Percentiles rank a stretch among this genome's conserved stretches.
Conservation (phyloP, 208 protist genomes). For the Leishmania braziliensis region DNA sequence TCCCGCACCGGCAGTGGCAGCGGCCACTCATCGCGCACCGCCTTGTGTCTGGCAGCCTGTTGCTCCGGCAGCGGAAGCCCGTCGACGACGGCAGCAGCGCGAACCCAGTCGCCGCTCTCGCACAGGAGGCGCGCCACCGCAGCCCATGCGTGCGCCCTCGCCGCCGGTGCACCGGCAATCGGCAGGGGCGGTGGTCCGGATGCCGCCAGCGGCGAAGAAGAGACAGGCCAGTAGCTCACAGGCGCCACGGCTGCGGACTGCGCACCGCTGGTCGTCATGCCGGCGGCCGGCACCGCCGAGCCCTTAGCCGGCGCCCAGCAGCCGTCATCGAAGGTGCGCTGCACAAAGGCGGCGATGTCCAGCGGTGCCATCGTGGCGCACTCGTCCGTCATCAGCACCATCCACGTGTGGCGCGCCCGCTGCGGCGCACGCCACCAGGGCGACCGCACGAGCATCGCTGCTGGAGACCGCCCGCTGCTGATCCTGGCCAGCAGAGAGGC, state of each 20-base stretch:
- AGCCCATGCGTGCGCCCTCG: slow-evolving; percentile 26
- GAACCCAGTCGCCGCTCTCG: slow-evolving; percentile 29
- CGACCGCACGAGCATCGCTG: slow-evolving; percentile 15
- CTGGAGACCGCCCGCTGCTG: not conserved
- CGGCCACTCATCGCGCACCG: slow-evolving; percentile 27
- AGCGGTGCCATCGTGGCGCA: slow-evolving; percentile 18
- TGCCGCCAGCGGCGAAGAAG: not conserved
- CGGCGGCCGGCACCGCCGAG: not conserved
- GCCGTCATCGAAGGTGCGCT: slow-evolving; percentile 6
- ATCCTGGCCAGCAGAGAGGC: not conserved
- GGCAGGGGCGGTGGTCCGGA: not conserved
- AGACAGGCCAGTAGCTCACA: not conserved
- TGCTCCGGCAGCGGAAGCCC: slow-evolving; percentile 20
- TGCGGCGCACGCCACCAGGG: slow-evolving; percentile 6
- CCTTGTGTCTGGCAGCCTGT: slow-evolving; percentile 14
- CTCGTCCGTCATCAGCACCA: slow-evolving; percentile 34
- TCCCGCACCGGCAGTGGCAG: slow-evolving; percentile 16
- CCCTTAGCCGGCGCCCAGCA: not conserved
- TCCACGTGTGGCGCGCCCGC: slow-evolving; percentile 30
- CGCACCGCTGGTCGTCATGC: not conserved
- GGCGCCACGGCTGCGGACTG: not conserved
- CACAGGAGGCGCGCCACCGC: slow-evolving; percentile 34
- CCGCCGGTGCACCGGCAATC: slow-evolving; percentile 6
- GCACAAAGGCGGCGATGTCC: slow-evolving; percentile 18
- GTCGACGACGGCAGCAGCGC: slow-evolving; percentile 28